Base-by-base conservation (phyloP, 108 stramenopile species). In the Fragilariopsis cylindrus region DNA sequence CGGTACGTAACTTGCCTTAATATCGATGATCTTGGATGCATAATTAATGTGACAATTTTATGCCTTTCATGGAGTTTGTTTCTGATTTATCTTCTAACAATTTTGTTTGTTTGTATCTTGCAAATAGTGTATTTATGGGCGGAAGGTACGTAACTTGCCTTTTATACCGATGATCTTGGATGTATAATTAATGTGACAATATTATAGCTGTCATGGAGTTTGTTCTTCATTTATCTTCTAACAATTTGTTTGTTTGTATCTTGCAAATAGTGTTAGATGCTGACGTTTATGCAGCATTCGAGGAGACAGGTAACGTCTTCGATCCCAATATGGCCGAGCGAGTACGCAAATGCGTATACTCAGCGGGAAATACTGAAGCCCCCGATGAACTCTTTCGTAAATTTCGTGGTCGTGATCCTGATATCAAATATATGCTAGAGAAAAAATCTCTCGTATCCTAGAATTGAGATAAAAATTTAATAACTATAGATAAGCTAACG, bases 381-480 rank as follows among this genome's bases (percentile, higher is more conserved):
- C 92, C 92, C 8, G 88, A 92, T 63, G 88, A 92, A 45, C 76
- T 92, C 19, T 92, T 88, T 68, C 83, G 87, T 9, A 42, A 46
- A 50, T 90, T 92, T 58, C 83, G 89, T 55, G 92, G 92, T 12
- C 71, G 92, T 4, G 92, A 90, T 69, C 89, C 89, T 39, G 85
- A 90, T 12, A 85, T 87, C 16, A 76, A 81, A 19, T 90, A 82
- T 66, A 82, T 92, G 85, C 81, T 92, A 50, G 73, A 85, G 52
- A 89, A 92, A 66, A 84, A 82, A 46, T 82, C 84, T 12, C 72
- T 89, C 75, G 60, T 85, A 12, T 11, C 42, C 30, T 30, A 30
- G 30, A 30, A 30, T 30, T 30, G 2, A 30, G 30, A 30, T 30
- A 1, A 30, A 30, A 30, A 2, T 30, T 30, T 30, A 30, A 30